Evolutionary conservation across 2,329 filamentous ascomycete genomes (phyloP).

Genomic region (Pyrenophora graminea): DNA sequence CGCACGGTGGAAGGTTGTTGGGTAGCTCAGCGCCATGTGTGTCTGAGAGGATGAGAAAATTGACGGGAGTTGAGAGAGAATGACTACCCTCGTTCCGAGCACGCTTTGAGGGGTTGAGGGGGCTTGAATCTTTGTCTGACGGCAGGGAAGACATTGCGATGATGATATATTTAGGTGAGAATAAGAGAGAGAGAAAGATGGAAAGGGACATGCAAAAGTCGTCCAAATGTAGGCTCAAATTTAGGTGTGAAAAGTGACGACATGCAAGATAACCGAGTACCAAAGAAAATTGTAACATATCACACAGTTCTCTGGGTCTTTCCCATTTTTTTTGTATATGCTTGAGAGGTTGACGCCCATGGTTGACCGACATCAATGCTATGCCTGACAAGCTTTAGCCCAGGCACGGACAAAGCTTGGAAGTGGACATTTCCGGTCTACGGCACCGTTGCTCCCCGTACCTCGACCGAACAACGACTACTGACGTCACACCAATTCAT

Average conservation of each 20-base stretch:
- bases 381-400: slow-evolving; percentile 6
- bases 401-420: background rate
- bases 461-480: background rate
- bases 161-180: background rate
- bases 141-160: background rate
- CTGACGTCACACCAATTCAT: slow-evolving; percentile 11
- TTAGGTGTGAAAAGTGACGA: no score
- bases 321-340: no score
- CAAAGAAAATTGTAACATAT: no score
- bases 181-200: no score
- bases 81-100: background rate
- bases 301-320: no score
- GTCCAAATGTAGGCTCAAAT: no score
- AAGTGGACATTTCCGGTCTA: slow-evolving; percentile 1
- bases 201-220: no score
- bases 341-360: no score
- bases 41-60: slow-evolving; percentile 50
- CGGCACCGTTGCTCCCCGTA: background rate
- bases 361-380: no score
- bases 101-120: background rate
- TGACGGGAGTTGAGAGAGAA: slow-evolving; percentile 5
- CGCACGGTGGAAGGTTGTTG: slow-evolving; percentile 52
- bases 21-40: slow-evolving; percentile 38
- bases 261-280: no score
- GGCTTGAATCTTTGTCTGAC: no score